Evolutionary conservation across 2,329 filamentous ascomycete genomes (phyloP), one percentile per base, ranked within the genome.

Genomic region (Erysiphe neolycopersici): DNA sequence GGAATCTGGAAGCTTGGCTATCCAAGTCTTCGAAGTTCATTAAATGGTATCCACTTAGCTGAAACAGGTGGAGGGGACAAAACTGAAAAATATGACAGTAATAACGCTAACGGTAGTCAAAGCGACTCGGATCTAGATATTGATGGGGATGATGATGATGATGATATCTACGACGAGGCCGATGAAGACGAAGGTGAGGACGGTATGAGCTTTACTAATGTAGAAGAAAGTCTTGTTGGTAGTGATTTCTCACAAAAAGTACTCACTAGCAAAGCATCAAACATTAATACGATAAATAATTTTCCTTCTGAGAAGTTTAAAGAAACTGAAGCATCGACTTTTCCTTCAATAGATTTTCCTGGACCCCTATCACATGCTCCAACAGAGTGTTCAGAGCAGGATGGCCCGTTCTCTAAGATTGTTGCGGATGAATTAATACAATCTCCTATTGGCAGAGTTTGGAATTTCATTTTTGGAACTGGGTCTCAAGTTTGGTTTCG

Each of bases 1-100:
- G 91, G 91, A 47, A 95, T 98, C 46, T 98, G 89, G 89, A 93
- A 93, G 59, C 78, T 94, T 29, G 89, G 82, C 14, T 89, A 98
- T 57, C 87, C 89, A 1, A 82, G 83, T 44, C 62, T 98, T 29
- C 82, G 83, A 58, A 93, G 84, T 56, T 91, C 83, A 4, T 64
- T 93, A 3, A 94, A 94, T 49, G 87, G 89, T 2, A 82, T 91
- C 11, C 71, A 73, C 12, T 66, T 94, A 3, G 80, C 85, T 49
- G 76, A 82, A 48, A 77, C 73, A 0, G 79, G 82, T 5, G 74
- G 69, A 4, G 84, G 83, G 18, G 85, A 94, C 59, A 92, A 89
- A 62, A 93, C 83, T 0, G 85, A 91, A 53, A 89, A 92, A 59
- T 67, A 76, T 22, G 76, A 79, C 33, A 54, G 52, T 11, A 46